phyloP scores from a whole-genome alignment of 2,329 filamentous ascomycete genomes.

The Sclerotinia nivalis region DNA sequence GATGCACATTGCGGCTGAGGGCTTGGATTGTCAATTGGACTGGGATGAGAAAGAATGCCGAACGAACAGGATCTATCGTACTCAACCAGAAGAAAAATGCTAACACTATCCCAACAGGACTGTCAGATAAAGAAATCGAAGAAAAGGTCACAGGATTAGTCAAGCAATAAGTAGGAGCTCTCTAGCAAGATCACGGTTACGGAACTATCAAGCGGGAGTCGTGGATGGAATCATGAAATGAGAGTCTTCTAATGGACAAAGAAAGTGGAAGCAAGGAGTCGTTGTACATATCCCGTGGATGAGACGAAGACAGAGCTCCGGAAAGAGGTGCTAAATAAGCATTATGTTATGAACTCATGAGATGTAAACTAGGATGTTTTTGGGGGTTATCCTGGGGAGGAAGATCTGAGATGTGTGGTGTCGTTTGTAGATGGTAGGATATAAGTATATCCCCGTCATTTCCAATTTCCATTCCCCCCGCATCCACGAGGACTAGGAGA shows the following conservation, averaged over 20 bases:
- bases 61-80: no score
- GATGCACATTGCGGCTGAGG: not conserved
- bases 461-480: no score
- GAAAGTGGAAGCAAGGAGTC: not conserved
- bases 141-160: constrained; percentile 26
- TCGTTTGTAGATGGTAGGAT: not conserved
- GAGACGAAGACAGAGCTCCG: constrained; percentile 1
- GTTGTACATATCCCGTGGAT: constrained; percentile 22
- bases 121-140: constrained; percentile 66
- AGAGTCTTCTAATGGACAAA: not conserved
- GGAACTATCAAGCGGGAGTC: not conserved
- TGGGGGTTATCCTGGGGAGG: not conserved
- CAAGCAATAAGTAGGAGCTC: not conserved
- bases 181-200: not conserved
- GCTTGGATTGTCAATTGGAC: not conserved
- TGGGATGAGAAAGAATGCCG: constrained; percentile 31
- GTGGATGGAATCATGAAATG: not conserved
- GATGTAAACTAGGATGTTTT: not conserved
- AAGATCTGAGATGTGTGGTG: not conserved
- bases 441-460: constrained; percentile 1
- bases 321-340: constrained; percentile 1
- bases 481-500: no score
- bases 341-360: not conserved
- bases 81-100: not conserved
- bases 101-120: constrained; percentile 46